Evolutionary conservation across 1,284 basidiomycete species (phyloP), one percentile per base, ranked within the genome.

Genomic region (Lentinus polychrous): DNA sequence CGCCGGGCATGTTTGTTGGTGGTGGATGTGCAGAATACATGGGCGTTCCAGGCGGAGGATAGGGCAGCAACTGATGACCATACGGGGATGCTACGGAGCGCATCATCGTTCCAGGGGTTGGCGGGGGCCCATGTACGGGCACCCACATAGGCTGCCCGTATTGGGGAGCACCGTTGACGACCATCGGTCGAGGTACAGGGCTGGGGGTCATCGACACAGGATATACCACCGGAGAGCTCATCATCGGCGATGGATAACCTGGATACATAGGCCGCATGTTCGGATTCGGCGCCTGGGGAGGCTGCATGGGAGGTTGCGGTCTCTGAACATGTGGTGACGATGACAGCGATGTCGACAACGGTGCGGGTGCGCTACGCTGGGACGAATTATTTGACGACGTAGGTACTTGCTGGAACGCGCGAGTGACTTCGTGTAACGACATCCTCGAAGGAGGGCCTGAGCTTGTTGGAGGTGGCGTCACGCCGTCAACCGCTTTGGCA

Each of bases 391-490:
- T 66, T 7, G 72, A 65, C 1, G 83, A 64, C 1, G 71, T 62
- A 3, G 85, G 83, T 27, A 90, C 88, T 63, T 83, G 83, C 59
- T 91, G 87, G 68, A 91, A 91, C 20, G 86, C 85, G 51, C 84
- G 79, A 12, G 83, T 86, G 20, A 89, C 87, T 50, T 91, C 87
- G 52, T 81, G 79, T 35, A 83, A 67, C 10, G 86, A 87, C 79
- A 90, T 87, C 40, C 84, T 78, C 12, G 83, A 82, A 31, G 84
- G 76, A 8, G 72, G 69, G 38, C 71, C 66, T 15, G 77, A 68
- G 14, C 71, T 66, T 10, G 73, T 73, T 15, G 84, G 81, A 1
- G 86, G 84, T 1, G 86, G 86, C 1, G 84, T 87, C 61, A 79
- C 81, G 31, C 85, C 85, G 55, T 84, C 85, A 57, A 89, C 86